These are phyloP conservation scores for Gentiana dahurica DNA, from an alignment of 257 asterid genomes.

Conservation along the genomic window DNA sequence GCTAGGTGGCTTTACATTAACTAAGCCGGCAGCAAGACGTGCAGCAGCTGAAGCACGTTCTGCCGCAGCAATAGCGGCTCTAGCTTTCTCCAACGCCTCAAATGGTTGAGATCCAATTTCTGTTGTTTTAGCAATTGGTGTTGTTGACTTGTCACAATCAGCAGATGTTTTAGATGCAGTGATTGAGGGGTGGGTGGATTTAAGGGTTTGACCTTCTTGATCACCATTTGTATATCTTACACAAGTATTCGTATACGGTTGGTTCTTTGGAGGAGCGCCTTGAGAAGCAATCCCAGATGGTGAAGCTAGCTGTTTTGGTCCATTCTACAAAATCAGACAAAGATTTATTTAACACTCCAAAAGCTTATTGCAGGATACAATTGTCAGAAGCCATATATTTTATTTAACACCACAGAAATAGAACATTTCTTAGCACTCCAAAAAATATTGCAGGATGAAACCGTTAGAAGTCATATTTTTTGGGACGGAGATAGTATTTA, in stretches of 20 bases:
- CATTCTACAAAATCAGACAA: slow-evolving; percentile 39
- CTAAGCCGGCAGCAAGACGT: slow-evolving; percentile 75
- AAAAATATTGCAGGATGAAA: too few species aligned
- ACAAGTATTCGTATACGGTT: slow-evolving; percentile 21
- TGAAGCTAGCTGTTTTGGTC: slow-evolving; percentile 57
- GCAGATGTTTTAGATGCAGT: slow-evolving; percentile 16
- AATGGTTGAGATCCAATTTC: slow-evolving; percentile 22
- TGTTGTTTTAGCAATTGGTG: slow-evolving; percentile 17
- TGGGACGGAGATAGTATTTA: too few species aligned
- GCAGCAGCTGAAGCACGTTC: slow-evolving; percentile 96
- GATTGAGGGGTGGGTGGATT: slow-evolving; percentile 20
- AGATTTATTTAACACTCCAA: not conserved
- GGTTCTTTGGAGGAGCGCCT: slow-evolving; percentile 13
- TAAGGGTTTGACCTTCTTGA: slow-evolving; percentile 8
- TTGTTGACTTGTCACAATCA: slow-evolving; percentile 14
- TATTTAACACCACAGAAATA: too few species aligned
- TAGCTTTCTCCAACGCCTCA: slow-evolving; percentile 60
- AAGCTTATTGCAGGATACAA: not conserved
- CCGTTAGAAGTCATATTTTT: too few species aligned
- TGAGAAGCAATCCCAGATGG: slow-evolving; percentile 18
- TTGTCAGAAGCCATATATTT: too few species aligned
- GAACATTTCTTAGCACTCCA: too few species aligned
- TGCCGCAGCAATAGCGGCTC: slow-evolving; percentile 76
- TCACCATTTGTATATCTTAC: slow-evolving; percentile 19
- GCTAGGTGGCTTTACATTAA: slow-evolving; percentile 26